These are phyloP conservation scores for Citrus sp. DNA, from an alignment of 345 rosid species.

Conservation along the genomic window DNA sequence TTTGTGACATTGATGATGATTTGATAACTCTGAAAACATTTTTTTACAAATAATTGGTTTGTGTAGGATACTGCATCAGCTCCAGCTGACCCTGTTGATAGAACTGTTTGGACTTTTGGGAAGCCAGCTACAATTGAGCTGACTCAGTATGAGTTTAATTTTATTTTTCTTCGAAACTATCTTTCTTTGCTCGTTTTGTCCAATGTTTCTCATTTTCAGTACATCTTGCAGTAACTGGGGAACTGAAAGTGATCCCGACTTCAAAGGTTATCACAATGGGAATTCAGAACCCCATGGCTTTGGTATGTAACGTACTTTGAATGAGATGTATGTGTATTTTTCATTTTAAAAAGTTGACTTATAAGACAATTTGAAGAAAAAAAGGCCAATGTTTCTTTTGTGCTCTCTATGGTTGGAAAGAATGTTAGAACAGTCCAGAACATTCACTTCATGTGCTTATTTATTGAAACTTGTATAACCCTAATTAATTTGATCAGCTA, in stretches of 20 bases:
- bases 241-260: slow-evolving; percentile 83
- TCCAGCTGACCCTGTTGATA: slow-evolving; percentile 70
- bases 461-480: background rate
- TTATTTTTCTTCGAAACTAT: background rate
- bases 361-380: background rate
- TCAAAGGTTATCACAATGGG: slow-evolving; percentile 92
- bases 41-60: slow-evolving; percentile 9
- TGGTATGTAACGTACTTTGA: slow-evolving; percentile 40
- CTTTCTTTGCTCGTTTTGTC: background rate
- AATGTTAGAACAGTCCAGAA: background rate
- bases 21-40: background rate
- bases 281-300: slow-evolving; percentile 93
- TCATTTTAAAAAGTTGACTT: background rate
- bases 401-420: background rate
- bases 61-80: slow-evolving; percentile 64
- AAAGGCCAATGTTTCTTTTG: background rate
- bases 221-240: slow-evolving; percentile 80
- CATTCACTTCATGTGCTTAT: too few species aligned
- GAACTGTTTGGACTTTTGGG: slow-evolving; percentile 83
- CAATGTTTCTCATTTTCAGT: slow-evolving; percentile 17
- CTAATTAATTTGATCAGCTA: background rate
- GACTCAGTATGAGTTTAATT: slow-evolving; percentile 58
- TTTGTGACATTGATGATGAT: background rate
- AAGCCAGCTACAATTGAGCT: slow-evolving; percentile 80
- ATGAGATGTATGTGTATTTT: background rate